Evolutionary conservation across 306 rosid genomes (phyloP).

Genomic region (Vicia sativa): DNA sequence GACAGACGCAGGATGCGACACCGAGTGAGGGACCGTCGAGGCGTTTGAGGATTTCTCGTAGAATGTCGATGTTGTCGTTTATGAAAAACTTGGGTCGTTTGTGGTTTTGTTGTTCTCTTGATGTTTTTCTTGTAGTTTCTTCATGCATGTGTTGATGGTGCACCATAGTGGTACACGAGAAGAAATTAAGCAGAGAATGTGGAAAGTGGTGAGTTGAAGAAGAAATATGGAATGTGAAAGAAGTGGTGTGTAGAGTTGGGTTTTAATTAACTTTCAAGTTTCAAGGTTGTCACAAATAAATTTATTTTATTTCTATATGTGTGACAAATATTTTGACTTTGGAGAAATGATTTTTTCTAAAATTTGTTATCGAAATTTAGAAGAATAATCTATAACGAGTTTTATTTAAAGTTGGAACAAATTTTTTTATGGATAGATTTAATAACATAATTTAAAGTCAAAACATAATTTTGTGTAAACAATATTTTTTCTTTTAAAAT

Average conservation of each 20-base stretch:
- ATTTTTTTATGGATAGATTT: no score
- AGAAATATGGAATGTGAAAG: conserved; percentile 20
- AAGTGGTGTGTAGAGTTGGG: conserved; percentile 1
- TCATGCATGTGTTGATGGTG: conserved; percentile 32
- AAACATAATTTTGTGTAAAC: no score
- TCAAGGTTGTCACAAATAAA: background rate
- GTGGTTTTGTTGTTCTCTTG: conserved; percentile 35
- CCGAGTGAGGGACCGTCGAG: conserved; percentile 91
- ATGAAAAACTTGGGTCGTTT: conserved; percentile 63
- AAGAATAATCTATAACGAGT: no score
- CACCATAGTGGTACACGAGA: conserved; percentile 28
- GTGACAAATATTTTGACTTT: conserved; percentile 33
- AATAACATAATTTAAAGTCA: no score
- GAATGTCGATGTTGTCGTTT: conserved; percentile 91
- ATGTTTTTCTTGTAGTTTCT: conserved; percentile 34
- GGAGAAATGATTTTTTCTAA: background rate
- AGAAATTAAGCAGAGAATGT: conserved; percentile 19
- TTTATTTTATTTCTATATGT: background rate
- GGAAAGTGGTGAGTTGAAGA: conserved; percentile 2
- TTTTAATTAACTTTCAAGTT: conserved; percentile 23
- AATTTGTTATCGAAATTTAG: no score
- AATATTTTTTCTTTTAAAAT: no score
- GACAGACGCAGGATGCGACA: conserved; percentile 85
- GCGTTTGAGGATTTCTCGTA: conserved; percentile 77
- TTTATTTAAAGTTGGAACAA: no score